Evolutionary conservation across 495 filamentous ascomycete genomes (phyloP).

Genomic region (Evernia prunastri): DNA sequence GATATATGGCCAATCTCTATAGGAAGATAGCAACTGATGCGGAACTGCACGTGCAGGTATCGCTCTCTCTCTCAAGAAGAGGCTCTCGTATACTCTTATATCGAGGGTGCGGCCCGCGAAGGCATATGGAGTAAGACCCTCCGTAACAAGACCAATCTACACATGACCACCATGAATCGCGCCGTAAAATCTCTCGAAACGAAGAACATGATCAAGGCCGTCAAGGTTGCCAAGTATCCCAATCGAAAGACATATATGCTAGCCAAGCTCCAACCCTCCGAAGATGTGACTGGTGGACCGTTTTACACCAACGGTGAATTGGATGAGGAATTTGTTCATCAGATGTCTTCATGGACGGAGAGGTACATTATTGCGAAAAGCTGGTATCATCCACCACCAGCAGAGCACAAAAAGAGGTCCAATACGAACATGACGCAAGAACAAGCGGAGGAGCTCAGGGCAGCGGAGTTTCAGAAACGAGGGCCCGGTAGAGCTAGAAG

Average conservation of each 20-base stretch:
- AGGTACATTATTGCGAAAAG: slow-evolving; percentile 62
- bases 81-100: slow-evolving; percentile 71
- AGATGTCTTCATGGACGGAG: slow-evolving; percentile 60
- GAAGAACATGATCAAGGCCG: slow-evolving; percentile 79
- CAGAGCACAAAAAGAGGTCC: slow-evolving; percentile 14
- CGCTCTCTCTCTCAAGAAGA: slow-evolving; percentile 62
- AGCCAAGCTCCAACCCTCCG: slow-evolving; percentile 62
- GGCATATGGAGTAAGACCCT: slow-evolving; percentile 86
- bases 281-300: slow-evolving; percentile 83
- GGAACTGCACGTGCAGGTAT: slow-evolving; percentile 44
- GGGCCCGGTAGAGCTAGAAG: slow-evolving; percentile 11
- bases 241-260: slow-evolving; percentile 62
- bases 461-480: slow-evolving; percentile 14
- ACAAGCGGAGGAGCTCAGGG: slow-evolving; percentile 21
- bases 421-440: slow-evolving; percentile 15
- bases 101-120: slow-evolving; percentile 71
- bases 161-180: slow-evolving; percentile 68
- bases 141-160: slow-evolving; percentile 64
- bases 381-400: slow-evolving; percentile 47
- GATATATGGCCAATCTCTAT: slow-evolving; percentile 9
- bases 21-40: slow-evolving; percentile 12
- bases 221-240: slow-evolving; percentile 55
- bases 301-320: slow-evolving; percentile 88
- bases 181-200: slow-evolving; percentile 70
- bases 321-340: slow-evolving; percentile 77